Evolutionary conservation across 371 early-diverging fungal genomes (phyloP).

Genomic region (Synchytrium microbalum): DNA sequence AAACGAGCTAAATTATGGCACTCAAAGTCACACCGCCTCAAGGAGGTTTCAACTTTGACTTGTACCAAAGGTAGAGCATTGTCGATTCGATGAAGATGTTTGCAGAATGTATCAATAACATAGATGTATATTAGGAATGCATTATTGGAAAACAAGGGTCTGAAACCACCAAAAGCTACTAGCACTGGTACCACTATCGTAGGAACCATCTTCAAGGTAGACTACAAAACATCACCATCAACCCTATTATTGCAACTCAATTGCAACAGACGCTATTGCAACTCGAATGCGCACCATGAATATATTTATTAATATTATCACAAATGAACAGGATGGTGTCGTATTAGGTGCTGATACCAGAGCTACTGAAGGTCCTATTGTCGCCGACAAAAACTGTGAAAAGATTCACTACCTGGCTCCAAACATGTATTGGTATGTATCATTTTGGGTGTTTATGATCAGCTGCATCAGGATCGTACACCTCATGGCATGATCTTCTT

Average conservation of each 20-base stretch:
- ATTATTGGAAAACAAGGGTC: slow-evolving; percentile 67
- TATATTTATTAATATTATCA: too few relatives aligned
- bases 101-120: neutral
- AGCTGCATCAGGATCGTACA: too few relatives aligned
- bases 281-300: too few relatives aligned
- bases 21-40: slow-evolving; percentile 12
- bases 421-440: slow-evolving; percentile 85
- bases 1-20: slow-evolving; percentile 11
- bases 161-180: slow-evolving; percentile 74
- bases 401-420: slow-evolving; percentile 99
- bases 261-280: too few relatives aligned
- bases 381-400: slow-evolving; percentile 98
- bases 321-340: slow-evolving; percentile 72
- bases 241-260: slow-evolving; percentile 1
- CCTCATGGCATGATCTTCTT: too few relatives aligned
- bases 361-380: slow-evolving; percentile 97
- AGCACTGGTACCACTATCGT: slow-evolving; percentile 99
- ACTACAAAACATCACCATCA: neutral
- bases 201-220: slow-evolving; percentile 84
- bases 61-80: slow-evolving; percentile 58
- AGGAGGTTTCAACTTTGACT: slow-evolving; percentile 79
- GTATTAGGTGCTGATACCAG: slow-evolving; percentile 99
- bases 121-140: slow-evolving; percentile 44
- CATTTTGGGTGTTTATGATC: too few relatives aligned
- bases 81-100: neutral